Conservation (phyloP, 129 eudicot species). For the Lactuca saligna region DNA sequence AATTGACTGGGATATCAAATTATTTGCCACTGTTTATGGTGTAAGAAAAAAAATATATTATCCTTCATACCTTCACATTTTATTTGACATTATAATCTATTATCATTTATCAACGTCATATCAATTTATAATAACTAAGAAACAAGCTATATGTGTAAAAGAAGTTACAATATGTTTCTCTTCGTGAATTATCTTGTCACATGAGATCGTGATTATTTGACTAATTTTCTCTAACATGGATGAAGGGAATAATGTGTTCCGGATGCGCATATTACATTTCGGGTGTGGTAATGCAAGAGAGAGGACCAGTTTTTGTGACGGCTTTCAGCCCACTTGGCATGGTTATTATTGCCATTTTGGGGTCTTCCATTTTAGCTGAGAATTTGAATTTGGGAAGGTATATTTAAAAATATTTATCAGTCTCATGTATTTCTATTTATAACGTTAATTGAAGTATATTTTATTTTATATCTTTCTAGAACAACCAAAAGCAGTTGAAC, state of each 20-base stretch:
- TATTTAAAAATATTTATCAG: slow-evolving; percentile 3
- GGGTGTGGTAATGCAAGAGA: slow-evolving; percentile 68
- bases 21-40: slow-evolving; percentile 25
- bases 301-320: slow-evolving; percentile 91
- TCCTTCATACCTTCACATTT: not conserved
- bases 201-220: not conserved
- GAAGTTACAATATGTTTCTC: not conserved
- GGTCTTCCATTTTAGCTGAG: slow-evolving; percentile 59
- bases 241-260: slow-evolving; percentile 77
- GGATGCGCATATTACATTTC: slow-evolving; percentile 63
- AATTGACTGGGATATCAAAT: slow-evolving; percentile 32
- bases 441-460: not conserved
- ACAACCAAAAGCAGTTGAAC: too few relatives aligned
- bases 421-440: not conserved
- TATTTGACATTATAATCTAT: not conserved
- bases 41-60: slow-evolving; percentile 10
- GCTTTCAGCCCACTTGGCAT: slow-evolving; percentile 73
- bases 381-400: slow-evolving; percentile 78
- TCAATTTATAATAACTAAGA: not conserved
- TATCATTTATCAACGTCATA: not conserved
- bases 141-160: not conserved
- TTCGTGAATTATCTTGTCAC: not conserved
- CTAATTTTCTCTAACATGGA: not conserved
- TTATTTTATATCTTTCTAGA: too few relatives aligned
- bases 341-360: slow-evolving; percentile 75